phyloP scores from a whole-genome alignment of 768 basidiomycete genomes.

The Suillus subluteus region DNA sequence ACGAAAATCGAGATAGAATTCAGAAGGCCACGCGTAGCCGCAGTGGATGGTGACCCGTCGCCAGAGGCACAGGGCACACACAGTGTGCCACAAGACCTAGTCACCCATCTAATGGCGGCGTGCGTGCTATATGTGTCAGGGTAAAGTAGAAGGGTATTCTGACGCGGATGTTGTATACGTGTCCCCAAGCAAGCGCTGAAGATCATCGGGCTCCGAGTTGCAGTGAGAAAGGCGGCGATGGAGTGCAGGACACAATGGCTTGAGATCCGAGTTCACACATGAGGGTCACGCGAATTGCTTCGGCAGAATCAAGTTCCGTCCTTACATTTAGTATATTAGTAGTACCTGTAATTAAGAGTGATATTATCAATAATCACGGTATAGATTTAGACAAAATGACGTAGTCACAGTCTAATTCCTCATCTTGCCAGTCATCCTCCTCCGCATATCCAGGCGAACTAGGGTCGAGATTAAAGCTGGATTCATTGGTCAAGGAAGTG shows the following conservation, averaged over 20 bases:
- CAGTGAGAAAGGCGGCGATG: neutral
- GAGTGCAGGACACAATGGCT: neutral
- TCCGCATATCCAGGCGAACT: conserved; percentile 49
- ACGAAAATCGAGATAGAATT: neutral
- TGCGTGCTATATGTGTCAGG: neutral
- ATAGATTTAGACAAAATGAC: conserved; percentile 41
- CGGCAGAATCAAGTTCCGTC: neutral
- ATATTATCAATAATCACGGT: neutral
- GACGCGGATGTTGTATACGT: neutral
- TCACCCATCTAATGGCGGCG: neutral
- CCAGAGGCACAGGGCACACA: neutral
- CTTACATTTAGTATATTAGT: neutral
- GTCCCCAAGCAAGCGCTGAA: neutral
- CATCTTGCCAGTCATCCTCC: conserved; percentile 32
- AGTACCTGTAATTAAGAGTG: neutral
- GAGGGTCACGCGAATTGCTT: neutral
- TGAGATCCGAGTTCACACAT: neutral
- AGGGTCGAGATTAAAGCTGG: conserved; percentile 58
- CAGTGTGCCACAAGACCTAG: neutral
- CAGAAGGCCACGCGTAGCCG: neutral
- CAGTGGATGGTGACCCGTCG: neutral
- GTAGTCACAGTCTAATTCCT: conserved; percentile 37
- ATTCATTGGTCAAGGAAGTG: neutral
- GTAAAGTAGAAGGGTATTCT: neutral
- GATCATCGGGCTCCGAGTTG: neutral